These are phyloP conservation scores for Centaurea solstitialis DNA, from an alignment of 129 eudicot species.

Conservation along the genomic window DNA sequence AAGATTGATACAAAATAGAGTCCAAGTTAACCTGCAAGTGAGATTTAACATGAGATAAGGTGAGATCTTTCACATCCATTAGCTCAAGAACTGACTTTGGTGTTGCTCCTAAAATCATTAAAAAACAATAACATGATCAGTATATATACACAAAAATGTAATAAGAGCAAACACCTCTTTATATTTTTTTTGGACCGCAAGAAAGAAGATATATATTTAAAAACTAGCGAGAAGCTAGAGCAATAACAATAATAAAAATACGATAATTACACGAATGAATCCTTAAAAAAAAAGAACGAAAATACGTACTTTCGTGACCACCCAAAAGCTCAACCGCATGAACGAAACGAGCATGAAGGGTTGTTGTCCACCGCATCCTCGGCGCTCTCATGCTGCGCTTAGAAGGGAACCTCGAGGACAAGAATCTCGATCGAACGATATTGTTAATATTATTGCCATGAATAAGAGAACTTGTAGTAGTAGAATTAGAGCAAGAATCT, in stretches of 20 bases:
- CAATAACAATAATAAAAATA: no score
- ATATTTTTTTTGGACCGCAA: not conserved
- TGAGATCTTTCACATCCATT: slow-evolving; percentile 98
- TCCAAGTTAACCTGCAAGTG: slow-evolving; percentile 83
- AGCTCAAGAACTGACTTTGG: slow-evolving; percentile 99
- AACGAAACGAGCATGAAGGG: slow-evolving; percentile 91
- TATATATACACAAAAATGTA: slow-evolving; percentile 15
- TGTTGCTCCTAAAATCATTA: slow-evolving; percentile 71
- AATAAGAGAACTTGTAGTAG: slow-evolving; percentile 24
- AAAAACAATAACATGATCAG: not conserved
- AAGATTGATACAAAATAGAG: not conserved
- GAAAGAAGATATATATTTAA: no score
- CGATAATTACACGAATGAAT: no score
- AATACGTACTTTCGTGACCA: slow-evolving; percentile 88
- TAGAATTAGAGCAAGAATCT: slow-evolving; percentile 36
- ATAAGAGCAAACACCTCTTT: not conserved
- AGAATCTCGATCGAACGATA: slow-evolving; percentile 64
- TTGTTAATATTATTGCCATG: slow-evolving; percentile 28
- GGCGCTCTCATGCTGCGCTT: slow-evolving; percentile 95
- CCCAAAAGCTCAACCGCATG: slow-evolving; percentile 99
- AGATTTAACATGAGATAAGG: slow-evolving; percentile 96
- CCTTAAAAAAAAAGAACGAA: not conserved
- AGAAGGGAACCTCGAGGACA: slow-evolving; percentile 67
- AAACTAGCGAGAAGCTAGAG: no score
- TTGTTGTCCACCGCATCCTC: slow-evolving; percentile 92